phyloP scores from a whole-genome alignment of 2,329 filamentous ascomycete species.

The Xylariaceae sp. region DNA sequence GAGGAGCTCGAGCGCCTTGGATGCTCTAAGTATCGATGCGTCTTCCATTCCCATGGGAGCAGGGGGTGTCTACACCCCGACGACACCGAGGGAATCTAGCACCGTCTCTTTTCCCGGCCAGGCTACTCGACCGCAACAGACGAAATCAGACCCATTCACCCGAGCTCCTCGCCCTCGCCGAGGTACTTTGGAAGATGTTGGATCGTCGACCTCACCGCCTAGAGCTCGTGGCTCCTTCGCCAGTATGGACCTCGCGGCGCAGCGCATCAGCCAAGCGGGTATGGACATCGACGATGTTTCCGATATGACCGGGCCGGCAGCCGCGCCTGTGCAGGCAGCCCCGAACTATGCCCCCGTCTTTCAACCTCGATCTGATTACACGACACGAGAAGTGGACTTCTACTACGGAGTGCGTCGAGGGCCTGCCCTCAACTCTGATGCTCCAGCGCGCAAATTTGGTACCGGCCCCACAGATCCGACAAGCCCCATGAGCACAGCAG shows the following conservation, averaged over 20 bases:
- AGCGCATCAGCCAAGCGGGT: conserved; percentile 30
- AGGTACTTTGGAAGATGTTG: conserved; percentile 47
- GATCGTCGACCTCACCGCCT: conserved; percentile 27
- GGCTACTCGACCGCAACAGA: conserved; percentile 34
- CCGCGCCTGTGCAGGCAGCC: conserved; percentile 30
- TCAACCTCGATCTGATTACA: conserved; percentile 69
- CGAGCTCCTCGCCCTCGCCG: conserved; percentile 69
- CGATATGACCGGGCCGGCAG: conserved; percentile 35
- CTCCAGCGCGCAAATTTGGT: conserved; percentile 74
- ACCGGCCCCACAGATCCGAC: conserved; percentile 94
- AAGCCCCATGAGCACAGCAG: conserved; percentile 79
- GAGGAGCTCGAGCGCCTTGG: conserved; percentile 48
- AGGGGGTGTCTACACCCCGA: conserved; percentile 60
- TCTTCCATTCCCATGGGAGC: conserved; percentile 44
- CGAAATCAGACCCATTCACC: conserved; percentile 78
- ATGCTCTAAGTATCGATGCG: conserved; percentile 40
- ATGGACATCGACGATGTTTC: conserved; percentile 32
- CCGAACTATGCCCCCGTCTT: conserved; percentile 33
- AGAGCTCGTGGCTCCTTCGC: conserved; percentile 28
- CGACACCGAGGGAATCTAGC: conserved; percentile 64
- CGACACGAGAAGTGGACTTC: conserved; percentile 90
- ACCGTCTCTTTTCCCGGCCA: conserved; percentile 62
- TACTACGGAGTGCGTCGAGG: conserved; percentile 94
- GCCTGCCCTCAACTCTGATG: conserved; percentile 74
- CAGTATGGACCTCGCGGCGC: conserved; percentile 30